Base-by-base conservation (phyloP, 106 monocot genomes). In the Acanthochlamys bracteata region DNA sequence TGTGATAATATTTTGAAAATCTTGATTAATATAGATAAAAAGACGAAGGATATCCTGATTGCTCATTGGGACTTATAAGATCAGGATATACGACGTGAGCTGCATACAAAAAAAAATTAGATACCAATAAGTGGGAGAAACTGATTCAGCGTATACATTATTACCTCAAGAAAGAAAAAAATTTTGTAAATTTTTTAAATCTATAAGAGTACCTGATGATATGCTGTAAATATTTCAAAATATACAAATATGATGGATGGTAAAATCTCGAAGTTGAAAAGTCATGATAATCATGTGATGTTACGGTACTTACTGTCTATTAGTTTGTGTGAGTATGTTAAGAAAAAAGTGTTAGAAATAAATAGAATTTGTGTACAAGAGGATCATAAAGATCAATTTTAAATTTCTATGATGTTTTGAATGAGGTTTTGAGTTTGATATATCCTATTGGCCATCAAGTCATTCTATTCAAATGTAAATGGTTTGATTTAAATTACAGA, bases 241-340 rank as follows among this genome's bases (percentile, higher is more conserved):
- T 41, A 41, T 61, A 51, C 61, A 0, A 67, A 42, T 33, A 33
- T 33, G 33, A 6, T 33, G 20, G 42, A 61, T 17, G 0, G 24
- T 20, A 74, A 55, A 19, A 40, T 74, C 16, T 8, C 26, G 7
- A 33, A 58, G 7, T 12, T 66, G 1, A 73, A 66, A 23, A 66
- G 59, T 24, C 66, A 66, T 60, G 73, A 73, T 66, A 59, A 33
- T 19, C 59, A 73, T 41, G 39, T 66, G 13, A 4, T 66, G 7
- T 7, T 66, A 9, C 73, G 52, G 51, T 16, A 14, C 0, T 16
- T 66, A 11, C 53, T 66, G 21, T 25, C 73, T 9, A 4, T 66
- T 17, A 39, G 33, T 7, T 21, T 73, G 10, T 13, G 27, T 65
- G 73, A 45, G 4, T 8, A 54, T 20, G 4, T 65, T 0, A 14